Evolutionary conservation across 2,329 filamentous ascomycete species (phyloP).

Genomic region (Fusarium tricinctum): DNA sequence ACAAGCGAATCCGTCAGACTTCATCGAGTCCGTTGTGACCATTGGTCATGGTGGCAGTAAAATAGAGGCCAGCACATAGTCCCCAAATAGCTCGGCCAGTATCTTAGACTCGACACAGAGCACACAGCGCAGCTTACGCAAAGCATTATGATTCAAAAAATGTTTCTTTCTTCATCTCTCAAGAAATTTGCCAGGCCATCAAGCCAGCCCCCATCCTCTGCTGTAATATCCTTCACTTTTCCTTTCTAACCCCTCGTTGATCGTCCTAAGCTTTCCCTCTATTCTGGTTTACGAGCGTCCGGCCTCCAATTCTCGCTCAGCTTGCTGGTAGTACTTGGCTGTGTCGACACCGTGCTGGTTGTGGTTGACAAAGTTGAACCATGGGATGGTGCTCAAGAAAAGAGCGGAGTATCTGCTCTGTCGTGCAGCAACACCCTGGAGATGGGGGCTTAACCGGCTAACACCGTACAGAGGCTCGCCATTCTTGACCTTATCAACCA

Average conservation of each 20-base stretch:
- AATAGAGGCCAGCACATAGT: neutral
- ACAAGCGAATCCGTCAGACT: neutral
- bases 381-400: conserved; percentile 87
- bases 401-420: conserved; percentile 93
- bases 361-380: conserved; percentile 99
- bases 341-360: conserved; percentile 96
- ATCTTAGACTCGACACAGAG: no score
- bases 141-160: conserved; percentile 28
- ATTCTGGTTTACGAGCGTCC: conserved; percentile 60
- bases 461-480: conserved; percentile 91
- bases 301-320: conserved; percentile 91
- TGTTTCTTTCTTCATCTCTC: conserved; percentile 46
- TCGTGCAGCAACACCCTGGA: conserved; percentile 92
- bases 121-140: neutral
- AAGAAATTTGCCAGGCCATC: conserved; percentile 43
- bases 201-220: conserved; percentile 36
- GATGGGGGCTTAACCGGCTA: conserved; percentile 82
- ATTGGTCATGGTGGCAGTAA: neutral
- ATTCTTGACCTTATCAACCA: conserved; percentile 95
- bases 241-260: conserved; percentile 1
- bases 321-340: conserved; percentile 97
- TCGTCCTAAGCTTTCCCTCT: conserved; percentile 1
- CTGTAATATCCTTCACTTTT: conserved; percentile 50
- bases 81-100: neutral
- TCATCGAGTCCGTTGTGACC: neutral